Evolutionary conservation across 2,329 filamentous ascomycete species (phyloP), one percentile per base, ranked within the genome.

Genomic region (Alternaria incomplexa): DNA sequence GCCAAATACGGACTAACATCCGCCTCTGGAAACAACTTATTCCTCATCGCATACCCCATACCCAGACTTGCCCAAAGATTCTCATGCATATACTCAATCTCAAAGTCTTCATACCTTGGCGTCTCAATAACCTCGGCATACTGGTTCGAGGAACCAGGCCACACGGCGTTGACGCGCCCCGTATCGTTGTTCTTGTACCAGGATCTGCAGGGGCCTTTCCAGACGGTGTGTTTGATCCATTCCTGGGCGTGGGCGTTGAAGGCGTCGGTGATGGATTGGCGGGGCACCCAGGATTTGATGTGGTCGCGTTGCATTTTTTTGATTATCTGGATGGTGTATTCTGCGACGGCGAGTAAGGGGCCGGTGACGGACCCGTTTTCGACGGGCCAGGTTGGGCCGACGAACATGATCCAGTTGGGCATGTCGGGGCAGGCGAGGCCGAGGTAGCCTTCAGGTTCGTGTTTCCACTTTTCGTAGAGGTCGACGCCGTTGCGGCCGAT

Each of bases 101-200:
- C 75, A 51, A 83, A 82, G 64, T 83, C 82, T 55, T 84, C 82
- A 58, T 80, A 83, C 9, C 82, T 77, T 0, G 81, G 80, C 1
- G 61, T 67, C 43, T 70, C 63, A 17, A 83, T 81, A 10, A 81
- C 72, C 58, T 81, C 69, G 20, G 71, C 76, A 62, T 85, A 86
- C 57, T 86, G 84, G 45, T 86, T 79, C 0, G 81, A 83, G 4
- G 79, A 82, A 4, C 85, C 85, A 0, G 85, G 85, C 81, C 82
- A 87, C 2, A 87, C 76, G 4, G 84, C 75, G 22, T 78, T 78
- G 22, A 80, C 73, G 5, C 76, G 71, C 2, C 76, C 77, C 1
- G 77, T 79, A 0, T 76, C 70, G 28, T 80, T 78, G 69, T 85
- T 80, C 68, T 82, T 82, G 72, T 84, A 84, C 81, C 82, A 84